Percentiles rank a stretch among this genome's conserved stretches.
Evolutionary conservation across 257 asterid species (phyloP).

Genomic region (Lantana camara): DNA sequence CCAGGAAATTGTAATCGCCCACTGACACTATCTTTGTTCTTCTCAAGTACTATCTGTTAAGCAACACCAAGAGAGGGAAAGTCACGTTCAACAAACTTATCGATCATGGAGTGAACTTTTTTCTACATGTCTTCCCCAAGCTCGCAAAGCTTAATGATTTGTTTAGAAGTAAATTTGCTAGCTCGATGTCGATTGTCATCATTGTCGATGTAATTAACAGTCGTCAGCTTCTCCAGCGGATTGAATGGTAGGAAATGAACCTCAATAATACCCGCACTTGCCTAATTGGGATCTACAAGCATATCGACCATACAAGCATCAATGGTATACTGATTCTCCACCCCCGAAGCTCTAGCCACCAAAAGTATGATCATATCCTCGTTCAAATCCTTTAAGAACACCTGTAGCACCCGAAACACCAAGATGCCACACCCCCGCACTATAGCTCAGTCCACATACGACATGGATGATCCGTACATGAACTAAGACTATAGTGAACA

Average conservation of each 20-base stretch:
- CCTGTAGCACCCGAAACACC: too few species aligned
- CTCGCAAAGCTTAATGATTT: conserved; percentile 52
- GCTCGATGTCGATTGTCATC: conserved; percentile 61
- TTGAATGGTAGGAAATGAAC: conserved; percentile 72
- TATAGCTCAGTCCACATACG: too few species aligned
- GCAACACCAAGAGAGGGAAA: conserved; percentile 61
- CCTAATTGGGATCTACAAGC: conserved; percentile 62
- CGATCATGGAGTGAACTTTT: conserved; percentile 47
- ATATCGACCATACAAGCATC: conserved; percentile 71
- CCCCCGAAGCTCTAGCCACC: conserved; percentile 74
- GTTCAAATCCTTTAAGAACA: conserved; percentile 42
- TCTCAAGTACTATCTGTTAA: conserved; percentile 55
- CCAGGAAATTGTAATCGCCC: conserved; percentile 68
- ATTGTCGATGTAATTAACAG: conserved; percentile 54
- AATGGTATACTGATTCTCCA: conserved; percentile 73
- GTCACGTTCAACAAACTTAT: conserved; percentile 62
- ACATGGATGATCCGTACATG: too few species aligned
- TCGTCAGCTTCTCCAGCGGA: conserved; percentile 73
- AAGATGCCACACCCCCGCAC: too few species aligned
- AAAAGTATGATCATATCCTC: conserved; percentile 48
- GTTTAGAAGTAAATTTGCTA: conserved; percentile 79
- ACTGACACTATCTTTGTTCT: conserved; percentile 67
- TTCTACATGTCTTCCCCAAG: conserved; percentile 42
- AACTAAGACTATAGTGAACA: too few species aligned
- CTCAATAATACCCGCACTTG: conserved; percentile 63